Base-by-base conservation (phyloP, 352 stramenopile species). In the Globisporangium nodosum region DNA sequence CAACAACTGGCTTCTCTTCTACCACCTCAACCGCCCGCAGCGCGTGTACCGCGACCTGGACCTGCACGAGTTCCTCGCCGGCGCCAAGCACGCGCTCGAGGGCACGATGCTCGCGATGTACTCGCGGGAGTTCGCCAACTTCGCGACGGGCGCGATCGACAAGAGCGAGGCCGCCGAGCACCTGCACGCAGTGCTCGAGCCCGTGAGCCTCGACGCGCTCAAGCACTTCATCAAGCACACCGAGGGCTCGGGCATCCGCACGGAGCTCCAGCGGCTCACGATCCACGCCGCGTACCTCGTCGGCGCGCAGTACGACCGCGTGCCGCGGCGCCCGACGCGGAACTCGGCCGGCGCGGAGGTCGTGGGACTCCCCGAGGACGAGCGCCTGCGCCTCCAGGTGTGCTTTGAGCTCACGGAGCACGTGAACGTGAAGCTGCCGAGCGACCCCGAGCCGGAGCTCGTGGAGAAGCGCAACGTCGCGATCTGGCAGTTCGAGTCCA, bases 401-500 rank as follows among this genome's bases (percentile, higher is more conserved):
- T 49, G 39, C 27, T 49, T 58, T 7, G 37, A 58, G 39, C 21
- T 50, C 52, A 58, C 43, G 1, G 52, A 58, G 39, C 52, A 58
- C 21, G 27, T 58, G 39, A 58, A 49, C 39, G 39, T 58, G 24
- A 49, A 58, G 39, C 39, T 50, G 12, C 51, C 39, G 33, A 31
- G 46, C 6, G 49, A 54, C 33, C 31, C 40, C 2, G 52, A 58
- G 30, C 39, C 39, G 0, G 37, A 50, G 24, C 21, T 49, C 11
- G n/a, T 58, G 12, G n/a, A 27, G 43, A 58, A 58, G 40, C 31
- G 27, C 13, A 58, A 58, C 52, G 24, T 40, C 24, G 31, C 52
- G 52, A 40, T 58, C 21, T 81, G 67, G 69, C 63, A 69, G 37
- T 85, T 85, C 39, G 72, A 78, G 61, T 81, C 74, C 16, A 46